phyloP scores from a whole-genome alignment of 177 flowering plant species.

The Telopea speciosissima region DNA sequence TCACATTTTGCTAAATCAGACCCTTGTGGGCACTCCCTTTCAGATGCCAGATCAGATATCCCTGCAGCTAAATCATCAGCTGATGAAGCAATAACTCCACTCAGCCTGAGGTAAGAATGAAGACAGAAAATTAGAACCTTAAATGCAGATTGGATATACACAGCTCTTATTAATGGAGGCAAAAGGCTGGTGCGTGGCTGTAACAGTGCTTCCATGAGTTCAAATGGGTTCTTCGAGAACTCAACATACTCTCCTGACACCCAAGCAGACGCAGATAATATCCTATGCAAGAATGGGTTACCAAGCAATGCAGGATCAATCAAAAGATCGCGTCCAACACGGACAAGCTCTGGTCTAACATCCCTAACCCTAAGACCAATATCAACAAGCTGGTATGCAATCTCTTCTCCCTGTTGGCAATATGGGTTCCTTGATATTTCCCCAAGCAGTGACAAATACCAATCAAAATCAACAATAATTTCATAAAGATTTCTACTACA shows the following conservation, averaged over 20 bases:
- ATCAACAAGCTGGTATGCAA: constrained; percentile 82
- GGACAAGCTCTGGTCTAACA: constrained; percentile 74
- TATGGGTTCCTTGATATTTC: constrained; percentile 83
- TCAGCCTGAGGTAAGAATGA: constrained; percentile 34
- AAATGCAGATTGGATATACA: constrained; percentile 76
- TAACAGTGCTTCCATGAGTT: constrained; percentile 72
- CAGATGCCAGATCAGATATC: constrained; percentile 16
- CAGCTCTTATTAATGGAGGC: constrained; percentile 65
- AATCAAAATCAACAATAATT: constrained; percentile 75
- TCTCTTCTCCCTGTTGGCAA: constrained; percentile 76
- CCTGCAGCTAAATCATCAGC: constrained; percentile 21
- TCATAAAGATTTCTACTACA: constrained; percentile 70
- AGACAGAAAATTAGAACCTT: constrained; percentile 64
- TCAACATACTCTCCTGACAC: constrained; percentile 82
- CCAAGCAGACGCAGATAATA: constrained; percentile 92
- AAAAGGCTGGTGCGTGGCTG: constrained; percentile 85
- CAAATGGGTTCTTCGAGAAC: constrained; percentile 66
- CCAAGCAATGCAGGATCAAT: constrained; percentile 97
- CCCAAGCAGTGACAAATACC: constrained; percentile 93
- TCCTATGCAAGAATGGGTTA: constrained; percentile 55
- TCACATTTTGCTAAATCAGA: constrained; percentile 20
- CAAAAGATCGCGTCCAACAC: constrained; percentile 63
- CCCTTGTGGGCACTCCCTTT: constrained; percentile 17
- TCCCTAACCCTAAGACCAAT: constrained; percentile 86
- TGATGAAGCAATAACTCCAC: constrained; percentile 21